Evolutionary conservation across 345 rosid genomes (phyloP).

Genomic region (Citrus cavaleriei): DNA sequence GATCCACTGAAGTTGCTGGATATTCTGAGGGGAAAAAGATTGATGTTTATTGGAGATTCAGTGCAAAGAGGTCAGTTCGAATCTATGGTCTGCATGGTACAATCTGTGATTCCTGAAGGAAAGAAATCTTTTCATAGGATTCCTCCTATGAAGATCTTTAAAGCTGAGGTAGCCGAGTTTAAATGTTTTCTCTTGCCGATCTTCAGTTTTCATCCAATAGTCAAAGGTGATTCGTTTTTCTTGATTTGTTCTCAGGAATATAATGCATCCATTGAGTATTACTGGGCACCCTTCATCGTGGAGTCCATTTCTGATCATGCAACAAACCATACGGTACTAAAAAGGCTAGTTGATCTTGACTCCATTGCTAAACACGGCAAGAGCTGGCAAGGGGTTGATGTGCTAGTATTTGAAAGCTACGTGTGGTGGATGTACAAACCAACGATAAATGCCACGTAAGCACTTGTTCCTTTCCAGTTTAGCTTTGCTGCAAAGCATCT

Average conservation of each 20-base stretch:
- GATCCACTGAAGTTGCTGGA: conserved; percentile 73
- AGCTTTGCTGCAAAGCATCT: neutral
- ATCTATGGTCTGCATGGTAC: conserved; percentile 82
- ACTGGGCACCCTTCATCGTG: conserved; percentile 94
- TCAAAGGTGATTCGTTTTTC: neutral
- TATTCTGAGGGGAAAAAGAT: conserved; percentile 63
- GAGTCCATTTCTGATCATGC: conserved; percentile 91
- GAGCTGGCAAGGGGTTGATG: conserved; percentile 69
- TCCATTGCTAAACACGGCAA: conserved; percentile 78
- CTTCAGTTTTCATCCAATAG: neutral
- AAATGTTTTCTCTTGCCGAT: too few relatives aligned
- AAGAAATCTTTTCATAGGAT: conserved; percentile 61
- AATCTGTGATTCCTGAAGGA: conserved; percentile 67
- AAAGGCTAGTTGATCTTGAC: conserved; percentile 75
- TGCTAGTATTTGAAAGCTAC: conserved; percentile 81
- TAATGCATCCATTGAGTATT: conserved; percentile 74
- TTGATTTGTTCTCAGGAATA: conserved; percentile 51
- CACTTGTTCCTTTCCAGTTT: neutral
- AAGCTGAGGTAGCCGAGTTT: conserved; percentile 51
- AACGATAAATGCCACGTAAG: conserved; percentile 80
- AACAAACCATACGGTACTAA: conserved; percentile 77
- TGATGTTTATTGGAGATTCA: conserved; percentile 93
- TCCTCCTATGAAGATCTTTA: conserved; percentile 92
- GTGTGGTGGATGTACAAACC: conserved; percentile 98
- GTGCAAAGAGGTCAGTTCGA: conserved; percentile 90